These are phyloP conservation scores for Pythium aquatile DNA, from an alignment of 352 stramenopile species.

Conservation along the genomic window DNA sequence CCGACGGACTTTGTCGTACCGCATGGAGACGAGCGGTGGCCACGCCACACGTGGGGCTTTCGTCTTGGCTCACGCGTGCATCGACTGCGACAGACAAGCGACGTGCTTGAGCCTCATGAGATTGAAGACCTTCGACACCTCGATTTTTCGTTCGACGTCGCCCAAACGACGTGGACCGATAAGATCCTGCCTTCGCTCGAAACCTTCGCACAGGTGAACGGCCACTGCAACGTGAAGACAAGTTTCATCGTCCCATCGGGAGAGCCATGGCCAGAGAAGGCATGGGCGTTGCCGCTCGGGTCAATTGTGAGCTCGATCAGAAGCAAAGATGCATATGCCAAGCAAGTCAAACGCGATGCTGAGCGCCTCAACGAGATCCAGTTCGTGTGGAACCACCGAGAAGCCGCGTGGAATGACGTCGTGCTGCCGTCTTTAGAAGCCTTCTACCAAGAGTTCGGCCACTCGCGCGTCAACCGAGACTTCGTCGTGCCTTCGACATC, in stretches of 20 bases:
- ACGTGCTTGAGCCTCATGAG: constrained; percentile 14
- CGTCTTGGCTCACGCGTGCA: constrained; percentile 37
- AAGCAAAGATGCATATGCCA: constrained; percentile 15
- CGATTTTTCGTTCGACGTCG: constrained; percentile 29
- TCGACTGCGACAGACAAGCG: constrained; percentile 8
- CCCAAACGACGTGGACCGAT: constrained; percentile 23
- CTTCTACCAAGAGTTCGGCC: constrained; percentile 17
- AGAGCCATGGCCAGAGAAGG: constrained; percentile 23
- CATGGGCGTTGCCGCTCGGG: constrained; percentile 26
- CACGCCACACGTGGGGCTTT: constrained; percentile 34
- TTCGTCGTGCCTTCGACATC: constrained; percentile 27
- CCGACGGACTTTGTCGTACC: constrained; percentile 41
- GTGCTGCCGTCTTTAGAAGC: constrained; percentile 22
- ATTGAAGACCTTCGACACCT: constrained; percentile 20
- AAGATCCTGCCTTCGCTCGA: constrained; percentile 24
- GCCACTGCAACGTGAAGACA: constrained; percentile 23
- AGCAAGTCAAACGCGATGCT: constrained; percentile 22
- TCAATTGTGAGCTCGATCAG: constrained; percentile 18
- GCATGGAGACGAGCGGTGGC: constrained; percentile 29
- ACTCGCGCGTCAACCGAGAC: constrained; percentile 14
- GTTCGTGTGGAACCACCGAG: constrained; percentile 30
- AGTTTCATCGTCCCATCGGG: constrained; percentile 23
- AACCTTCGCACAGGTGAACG: constrained; percentile 10
- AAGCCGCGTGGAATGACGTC: constrained; percentile 20
- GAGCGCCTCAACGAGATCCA: constrained; percentile 18